Conservation (phyloP, 179 eudicot genomes). For the Carnegiea gigantea region DNA sequence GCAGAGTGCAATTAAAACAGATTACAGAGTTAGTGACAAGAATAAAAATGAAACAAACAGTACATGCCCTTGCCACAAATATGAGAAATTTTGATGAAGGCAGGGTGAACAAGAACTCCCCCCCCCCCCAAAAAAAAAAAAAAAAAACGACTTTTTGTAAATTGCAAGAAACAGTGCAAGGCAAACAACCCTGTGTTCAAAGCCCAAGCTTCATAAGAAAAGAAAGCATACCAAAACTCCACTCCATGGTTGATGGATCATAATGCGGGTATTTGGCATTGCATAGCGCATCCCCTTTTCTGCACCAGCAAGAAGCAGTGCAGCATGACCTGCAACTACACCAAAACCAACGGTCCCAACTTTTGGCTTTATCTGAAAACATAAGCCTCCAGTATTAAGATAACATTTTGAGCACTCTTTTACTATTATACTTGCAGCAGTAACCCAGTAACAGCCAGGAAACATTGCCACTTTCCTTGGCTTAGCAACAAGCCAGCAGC, state of each 20-base stretch:
- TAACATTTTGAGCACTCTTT: constrained; percentile 3
- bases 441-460: neutral
- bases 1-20: neutral
- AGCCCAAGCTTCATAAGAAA: neutral
- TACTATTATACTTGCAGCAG: neutral
- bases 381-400: constrained; percentile 6
- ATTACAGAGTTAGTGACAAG: neutral
- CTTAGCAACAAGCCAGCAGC: neutral
- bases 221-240: constrained; percentile 63
- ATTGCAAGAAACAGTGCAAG: neutral
- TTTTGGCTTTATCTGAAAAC: constrained; percentile 81
- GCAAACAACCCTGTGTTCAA: neutral
- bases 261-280: constrained; percentile 92
- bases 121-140: neutral
- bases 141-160: neutral
- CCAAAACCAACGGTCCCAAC: constrained; percentile 98
- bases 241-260: constrained; percentile 93
- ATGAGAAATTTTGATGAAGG: neutral
- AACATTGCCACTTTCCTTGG: neutral
- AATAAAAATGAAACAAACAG: neutral
- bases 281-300: constrained; percentile 96
- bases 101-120: neutral
- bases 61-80: no score
- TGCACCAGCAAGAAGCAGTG: constrained; percentile 96
- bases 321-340: constrained; percentile 86